Evolutionary conservation across 2,329 filamentous ascomycete genomes (phyloP).

Genomic region (Claviceps capensis): DNA sequence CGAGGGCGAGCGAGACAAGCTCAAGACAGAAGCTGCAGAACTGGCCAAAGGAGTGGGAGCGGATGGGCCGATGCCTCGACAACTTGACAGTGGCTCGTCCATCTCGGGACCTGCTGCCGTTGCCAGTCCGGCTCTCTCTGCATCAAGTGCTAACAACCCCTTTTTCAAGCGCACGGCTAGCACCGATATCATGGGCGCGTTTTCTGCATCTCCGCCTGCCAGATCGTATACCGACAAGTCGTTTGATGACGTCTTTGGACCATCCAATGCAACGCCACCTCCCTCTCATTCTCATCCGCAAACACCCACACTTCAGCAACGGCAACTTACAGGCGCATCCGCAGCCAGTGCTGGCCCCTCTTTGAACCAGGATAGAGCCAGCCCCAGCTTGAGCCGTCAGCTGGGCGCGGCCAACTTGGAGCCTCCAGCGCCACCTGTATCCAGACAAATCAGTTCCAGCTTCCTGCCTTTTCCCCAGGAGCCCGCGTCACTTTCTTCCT

Average conservation of each 20-base stretch:
- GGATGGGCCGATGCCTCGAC: conserved; percentile 44
- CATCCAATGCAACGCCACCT: conserved; percentile 33
- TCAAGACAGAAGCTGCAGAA: conserved; percentile 65
- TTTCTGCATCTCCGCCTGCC: conserved; percentile 29
- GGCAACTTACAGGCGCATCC: conserved; percentile 44
- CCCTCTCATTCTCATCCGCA: conserved; percentile 21
- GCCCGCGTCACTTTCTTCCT: conserved; percentile 59
- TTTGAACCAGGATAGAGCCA: conserved; percentile 35
- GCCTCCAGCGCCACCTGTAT: conserved; percentile 51
- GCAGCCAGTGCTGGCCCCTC: conserved; percentile 36
- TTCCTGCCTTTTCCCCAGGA: conserved; percentile 58
- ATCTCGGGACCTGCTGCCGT: conserved; percentile 35
- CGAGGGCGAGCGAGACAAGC: conserved; percentile 76
- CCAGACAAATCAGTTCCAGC: conserved; percentile 63
- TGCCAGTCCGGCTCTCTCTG: conserved; percentile 55
- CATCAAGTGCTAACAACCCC: conserved; percentile 73
- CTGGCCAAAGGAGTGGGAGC: conserved; percentile 37
- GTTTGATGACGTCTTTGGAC: conserved; percentile 80
- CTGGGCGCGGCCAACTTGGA: conserved; percentile 45
- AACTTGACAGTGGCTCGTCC: conserved; percentile 36
- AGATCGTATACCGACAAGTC: conserved; percentile 46
- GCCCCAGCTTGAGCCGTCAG: conserved; percentile 50
- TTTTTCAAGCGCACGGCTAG: conserved; percentile 70
- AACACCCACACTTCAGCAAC: conserved; percentile 30
- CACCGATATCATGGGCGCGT: conserved; percentile 43